phyloP scores from a whole-genome alignment of 164 flowering plant species.

The Piper longum region DNA sequence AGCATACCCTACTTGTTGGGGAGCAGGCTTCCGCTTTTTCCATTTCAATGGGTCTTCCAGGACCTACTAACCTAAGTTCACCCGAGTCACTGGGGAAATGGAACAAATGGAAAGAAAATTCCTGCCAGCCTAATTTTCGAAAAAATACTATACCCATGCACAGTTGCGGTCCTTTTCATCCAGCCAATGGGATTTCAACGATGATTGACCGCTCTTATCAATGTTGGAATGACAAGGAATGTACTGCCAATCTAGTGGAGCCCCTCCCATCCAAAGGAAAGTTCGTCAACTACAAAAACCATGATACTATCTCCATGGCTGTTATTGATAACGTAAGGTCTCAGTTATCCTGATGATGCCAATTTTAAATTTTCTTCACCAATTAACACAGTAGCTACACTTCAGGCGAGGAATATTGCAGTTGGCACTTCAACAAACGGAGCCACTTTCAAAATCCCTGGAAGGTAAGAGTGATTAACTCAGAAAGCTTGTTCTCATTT shows the following conservation, averaged over 20 bases:
- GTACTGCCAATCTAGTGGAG: slow-evolving; percentile 19
- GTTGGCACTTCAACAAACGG: slow-evolving; percentile 98
- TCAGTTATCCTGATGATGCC: neutral
- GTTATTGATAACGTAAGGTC: slow-evolving; percentile 66
- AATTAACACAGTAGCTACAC: slow-evolving; percentile 3
- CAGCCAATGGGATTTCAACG: slow-evolving; percentile 11
- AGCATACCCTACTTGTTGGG: slow-evolving; percentile 88
- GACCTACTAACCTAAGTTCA: slow-evolving; percentile 89
- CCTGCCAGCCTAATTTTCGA: slow-evolving; percentile 88
- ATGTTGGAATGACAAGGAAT: slow-evolving; percentile 12
- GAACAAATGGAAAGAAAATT: slow-evolving; percentile 64
- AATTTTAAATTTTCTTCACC: neutral
- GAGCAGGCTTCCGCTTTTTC: slow-evolving; percentile 83
- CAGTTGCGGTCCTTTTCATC: slow-evolving; percentile 78
- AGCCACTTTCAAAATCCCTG: slow-evolving; percentile 88
- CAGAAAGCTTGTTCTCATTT: too few relatives aligned
- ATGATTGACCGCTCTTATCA: slow-evolving; percentile 2
- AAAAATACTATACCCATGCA: slow-evolving; percentile 49
- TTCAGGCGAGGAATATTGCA: slow-evolving; percentile 72
- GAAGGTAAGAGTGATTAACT: slow-evolving; percentile 37
- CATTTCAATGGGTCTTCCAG: slow-evolving; percentile 91
- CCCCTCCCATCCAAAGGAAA: slow-evolving; percentile 17
- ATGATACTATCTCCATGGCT: slow-evolving; percentile 94
- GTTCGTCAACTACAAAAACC: slow-evolving; percentile 40
- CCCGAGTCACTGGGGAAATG: slow-evolving; percentile 62